phyloP scores from a whole-genome alignment of 2,329 filamentous ascomycete species.

The Paecilomyces dactylethromorphus region DNA sequence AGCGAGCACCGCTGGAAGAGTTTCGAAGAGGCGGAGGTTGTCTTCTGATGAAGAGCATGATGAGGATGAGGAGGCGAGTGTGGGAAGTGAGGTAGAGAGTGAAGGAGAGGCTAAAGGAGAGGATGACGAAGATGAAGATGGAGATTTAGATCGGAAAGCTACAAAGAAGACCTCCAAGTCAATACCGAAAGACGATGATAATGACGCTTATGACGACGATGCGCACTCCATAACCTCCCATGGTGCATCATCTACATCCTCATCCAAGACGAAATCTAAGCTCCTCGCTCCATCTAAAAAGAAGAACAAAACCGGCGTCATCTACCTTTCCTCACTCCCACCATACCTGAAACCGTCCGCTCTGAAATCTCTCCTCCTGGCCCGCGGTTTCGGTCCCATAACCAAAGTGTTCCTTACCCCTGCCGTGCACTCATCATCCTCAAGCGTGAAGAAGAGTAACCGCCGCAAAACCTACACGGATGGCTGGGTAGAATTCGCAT shows the following conservation, averaged over 20 bases:
- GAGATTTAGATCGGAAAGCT: slow-evolving; percentile 19
- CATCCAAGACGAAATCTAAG: slow-evolving; percentile 12
- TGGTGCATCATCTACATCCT: slow-evolving; percentile 10
- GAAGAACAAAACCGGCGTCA: slow-evolving; percentile 34
- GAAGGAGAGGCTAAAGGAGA: slow-evolving; percentile 49
- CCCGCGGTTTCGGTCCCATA: slow-evolving; percentile 36
- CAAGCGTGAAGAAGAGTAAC: slow-evolving; percentile 23
- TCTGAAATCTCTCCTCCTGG: slow-evolving; percentile 34
- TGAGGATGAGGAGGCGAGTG: slow-evolving; percentile 24
- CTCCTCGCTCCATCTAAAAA: slow-evolving; percentile 2
- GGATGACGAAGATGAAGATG: slow-evolving; percentile 38
- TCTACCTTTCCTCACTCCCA: slow-evolving; percentile 40
- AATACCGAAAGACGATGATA: slow-evolving; percentile 39
- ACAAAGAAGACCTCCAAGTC: slow-evolving; percentile 49
- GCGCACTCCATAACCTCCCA: slow-evolving; percentile 2
- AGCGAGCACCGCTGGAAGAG: not conserved
- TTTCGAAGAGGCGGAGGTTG: slow-evolving; percentile 24
- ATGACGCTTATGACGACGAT: slow-evolving; percentile 8
- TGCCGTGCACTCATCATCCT: slow-evolving; percentile 18
- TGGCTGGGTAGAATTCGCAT: slow-evolving; percentile 43
- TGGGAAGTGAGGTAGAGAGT: slow-evolving; percentile 48
- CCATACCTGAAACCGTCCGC: slow-evolving; percentile 43
- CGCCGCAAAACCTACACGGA: slow-evolving; percentile 39
- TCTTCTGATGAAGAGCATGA: slow-evolving; percentile 44
- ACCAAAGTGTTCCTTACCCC: slow-evolving; percentile 40